Conservation (phyloP, 148 eudicot genomes). For the Polygonum aviculare region DNA sequence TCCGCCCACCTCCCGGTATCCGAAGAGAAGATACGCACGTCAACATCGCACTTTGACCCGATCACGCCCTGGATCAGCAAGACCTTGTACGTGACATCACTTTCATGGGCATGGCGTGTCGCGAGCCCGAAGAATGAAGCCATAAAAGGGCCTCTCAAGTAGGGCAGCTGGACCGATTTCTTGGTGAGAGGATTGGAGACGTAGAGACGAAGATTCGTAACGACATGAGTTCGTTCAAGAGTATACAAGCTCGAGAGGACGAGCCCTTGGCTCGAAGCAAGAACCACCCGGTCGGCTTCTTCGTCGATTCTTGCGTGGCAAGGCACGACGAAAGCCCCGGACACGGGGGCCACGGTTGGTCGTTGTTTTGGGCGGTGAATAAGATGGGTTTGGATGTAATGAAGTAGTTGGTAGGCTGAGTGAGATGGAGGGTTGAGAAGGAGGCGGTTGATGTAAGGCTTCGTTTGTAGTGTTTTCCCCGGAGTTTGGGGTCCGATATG, state of each 20-base stretch:
- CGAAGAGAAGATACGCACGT: background rate
- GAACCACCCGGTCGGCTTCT: too few relatives aligned
- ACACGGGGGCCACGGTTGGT: too few relatives aligned
- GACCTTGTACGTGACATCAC: background rate
- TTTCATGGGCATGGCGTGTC: background rate
- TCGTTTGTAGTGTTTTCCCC: background rate
- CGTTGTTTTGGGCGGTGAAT: too few relatives aligned
- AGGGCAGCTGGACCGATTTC: background rate
- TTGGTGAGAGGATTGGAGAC: background rate
- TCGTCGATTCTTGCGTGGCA: too few relatives aligned
- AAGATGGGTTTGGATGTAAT: too few relatives aligned
- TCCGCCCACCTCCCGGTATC: background rate
- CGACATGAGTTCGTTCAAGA: too few relatives aligned
- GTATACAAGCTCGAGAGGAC: too few relatives aligned
- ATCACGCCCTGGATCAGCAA: background rate
- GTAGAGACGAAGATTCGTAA: too few relatives aligned
- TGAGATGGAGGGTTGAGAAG: background rate
- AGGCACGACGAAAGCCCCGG: too few relatives aligned
- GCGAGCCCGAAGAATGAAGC: background rate
- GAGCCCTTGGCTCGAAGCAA: too few relatives aligned
- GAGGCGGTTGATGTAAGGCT: background rate
- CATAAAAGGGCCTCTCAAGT: background rate
- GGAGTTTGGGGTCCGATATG: background rate
- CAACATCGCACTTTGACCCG: background rate
- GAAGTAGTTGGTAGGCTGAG: too few relatives aligned